Conservation (phyloP, 1,139 yeast species). For the Debaryomycetaceae sp. region DNA sequence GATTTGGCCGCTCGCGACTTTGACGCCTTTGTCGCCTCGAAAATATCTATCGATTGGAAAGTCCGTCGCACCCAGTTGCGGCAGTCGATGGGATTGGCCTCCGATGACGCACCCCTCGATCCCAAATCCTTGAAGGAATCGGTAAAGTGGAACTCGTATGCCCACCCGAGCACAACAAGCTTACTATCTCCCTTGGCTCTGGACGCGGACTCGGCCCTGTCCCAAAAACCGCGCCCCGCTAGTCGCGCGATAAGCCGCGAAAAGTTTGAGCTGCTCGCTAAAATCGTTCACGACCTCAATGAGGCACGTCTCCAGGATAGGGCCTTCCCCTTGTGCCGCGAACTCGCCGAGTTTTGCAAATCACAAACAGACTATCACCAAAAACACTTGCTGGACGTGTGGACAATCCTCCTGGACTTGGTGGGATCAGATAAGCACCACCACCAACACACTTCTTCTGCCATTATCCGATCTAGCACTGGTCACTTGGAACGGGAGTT, state of each 20-base stretch:
- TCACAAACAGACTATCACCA: constrained; percentile 44
- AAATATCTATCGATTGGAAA: constrained; percentile 76
- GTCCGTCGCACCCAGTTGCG: constrained; percentile 63
- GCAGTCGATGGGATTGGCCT: constrained; percentile 44
- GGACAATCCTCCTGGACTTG: constrained; percentile 43
- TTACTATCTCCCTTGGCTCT: constrained; percentile 23
- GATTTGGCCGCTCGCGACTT: constrained; percentile 71
- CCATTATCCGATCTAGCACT: constrained; percentile 47
- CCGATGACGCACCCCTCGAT: neutral
- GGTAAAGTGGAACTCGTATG: constrained; percentile 20
- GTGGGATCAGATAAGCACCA: too few relatives aligned
- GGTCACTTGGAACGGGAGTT: constrained; percentile 66
- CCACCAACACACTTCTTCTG: constrained; percentile 25
- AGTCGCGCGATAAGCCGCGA: constrained; percentile 34
- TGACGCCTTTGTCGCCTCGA: constrained; percentile 64
- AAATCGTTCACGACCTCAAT: constrained; percentile 58
- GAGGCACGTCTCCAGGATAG: constrained; percentile 48
- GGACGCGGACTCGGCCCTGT: neutral
- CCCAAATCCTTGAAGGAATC: constrained; percentile 9
- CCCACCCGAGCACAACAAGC: constrained; percentile 21
- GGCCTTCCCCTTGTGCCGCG: constrained; percentile 40
- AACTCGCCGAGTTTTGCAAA: constrained; percentile 44
- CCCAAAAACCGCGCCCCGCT: constrained; percentile 6
- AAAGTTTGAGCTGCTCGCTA: constrained; percentile 66
- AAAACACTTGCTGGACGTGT: constrained; percentile 53